Evolutionary conservation across 495 filamentous ascomycete species (phyloP).

Genomic region (Platismatia glauca): DNA sequence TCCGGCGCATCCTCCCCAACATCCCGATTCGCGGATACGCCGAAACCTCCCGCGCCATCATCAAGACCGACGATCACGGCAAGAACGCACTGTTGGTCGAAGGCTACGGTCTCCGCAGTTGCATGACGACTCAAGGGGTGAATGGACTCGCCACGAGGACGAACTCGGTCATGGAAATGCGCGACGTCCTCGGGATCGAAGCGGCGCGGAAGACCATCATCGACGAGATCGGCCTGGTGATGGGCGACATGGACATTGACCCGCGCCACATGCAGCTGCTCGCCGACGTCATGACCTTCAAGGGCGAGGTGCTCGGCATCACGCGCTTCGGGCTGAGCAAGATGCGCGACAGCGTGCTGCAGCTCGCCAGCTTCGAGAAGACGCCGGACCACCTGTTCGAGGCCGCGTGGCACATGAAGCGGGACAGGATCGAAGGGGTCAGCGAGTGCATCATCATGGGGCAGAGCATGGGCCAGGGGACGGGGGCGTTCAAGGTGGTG

Average conservation of each 20-base stretch:
- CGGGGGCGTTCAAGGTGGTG: conserved; percentile 83
- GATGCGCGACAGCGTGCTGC: conserved; percentile 91
- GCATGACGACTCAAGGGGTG: conserved; percentile 88
- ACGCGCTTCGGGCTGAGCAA: conserved; percentile 93
- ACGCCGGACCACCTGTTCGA: conserved; percentile 97
- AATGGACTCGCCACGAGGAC: conserved; percentile 60
- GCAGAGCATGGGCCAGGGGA: conserved; percentile 82
- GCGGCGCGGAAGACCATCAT: conserved; percentile 81
- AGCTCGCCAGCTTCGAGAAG: conserved; percentile 96
- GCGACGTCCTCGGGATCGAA: conserved; percentile 93
- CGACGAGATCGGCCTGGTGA: conserved; percentile 68
- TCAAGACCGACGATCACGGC: conserved; percentile 61
- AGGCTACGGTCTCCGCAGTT: conserved; percentile 80
- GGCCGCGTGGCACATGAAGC: conserved; percentile 81
- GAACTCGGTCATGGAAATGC: conserved; percentile 87
- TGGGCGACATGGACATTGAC: conserved; percentile 92
- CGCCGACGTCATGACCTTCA: conserved; percentile 99
- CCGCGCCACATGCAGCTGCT: conserved; percentile 97
- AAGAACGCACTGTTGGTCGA: conserved; percentile 73
- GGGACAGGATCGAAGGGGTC: conserved; percentile 82
- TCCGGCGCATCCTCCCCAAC: conserved; percentile 71
- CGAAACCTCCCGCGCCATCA: conserved; percentile 77
- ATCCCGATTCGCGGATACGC: conserved; percentile 82
- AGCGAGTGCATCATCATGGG: conserved; percentile 98
- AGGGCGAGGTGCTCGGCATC: conserved; percentile 94